Evolutionary conservation across 192 early-diverging fungal genomes (phyloP), one percentile per base, ranked within the genome.

Genomic region (Gigaspora rosea): DNA sequence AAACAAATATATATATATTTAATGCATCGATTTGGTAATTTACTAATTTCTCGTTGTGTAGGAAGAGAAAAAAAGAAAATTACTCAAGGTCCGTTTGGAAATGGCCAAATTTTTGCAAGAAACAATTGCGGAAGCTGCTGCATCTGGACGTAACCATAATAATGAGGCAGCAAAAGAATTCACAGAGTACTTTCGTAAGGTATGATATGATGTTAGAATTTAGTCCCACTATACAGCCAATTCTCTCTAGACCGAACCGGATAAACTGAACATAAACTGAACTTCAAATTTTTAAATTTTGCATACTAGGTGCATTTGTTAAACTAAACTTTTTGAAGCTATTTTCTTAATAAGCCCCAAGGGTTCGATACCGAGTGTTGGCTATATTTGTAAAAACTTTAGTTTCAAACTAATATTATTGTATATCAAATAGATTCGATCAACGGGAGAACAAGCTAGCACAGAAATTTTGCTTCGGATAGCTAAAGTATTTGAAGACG

Each of bases 91-190:
- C 59, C 92, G 97, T 69, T 85, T 97, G 32, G 93, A 98, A 79
- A 94, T 98, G 93, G 94, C 95, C 71, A 91, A 93, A 75, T 97
- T 97, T 82, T 83, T 98, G 82, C 95, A 96, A 80, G 97, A 97
- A 76, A 97, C 96, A 27, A 93, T 98, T 49, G 93, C 90, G 2
- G 96, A 98, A 76, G 88, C 93, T 69, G 87, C 92, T 35, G 85
- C 92, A 46, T 70, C 83, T 27, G 84, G 86, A 20, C 82, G 78
- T 41, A 78, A 84, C 36, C 77, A n/a, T n/a, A n/a, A 78, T 35
- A 87, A 88, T 27, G 85, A 83, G 35, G 88, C 88, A 22, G 89
- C 89, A 52, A 88, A 92, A 68, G 90, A 93, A 71, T 91, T 93
- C 78, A 85, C 82, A 41, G 88, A 93, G 18, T 91, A 93, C 80